Evolutionary conservation across 1,139 yeast species (phyloP), one percentile per base, ranked within the genome.

Genomic region (Candida gigantensis): DNA sequence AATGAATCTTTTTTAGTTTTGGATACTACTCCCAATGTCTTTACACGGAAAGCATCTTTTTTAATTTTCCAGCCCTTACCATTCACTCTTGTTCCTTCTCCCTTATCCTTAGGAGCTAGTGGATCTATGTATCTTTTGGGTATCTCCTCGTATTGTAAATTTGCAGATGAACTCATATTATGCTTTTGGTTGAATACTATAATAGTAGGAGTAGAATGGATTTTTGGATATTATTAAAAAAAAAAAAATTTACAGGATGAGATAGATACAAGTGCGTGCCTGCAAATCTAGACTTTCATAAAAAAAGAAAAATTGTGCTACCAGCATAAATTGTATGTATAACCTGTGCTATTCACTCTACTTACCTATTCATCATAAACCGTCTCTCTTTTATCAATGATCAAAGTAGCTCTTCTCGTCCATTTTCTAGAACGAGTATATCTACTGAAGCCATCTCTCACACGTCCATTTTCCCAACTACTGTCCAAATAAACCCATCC

Each of bases 51-150:
- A 3, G 81, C 79, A 40, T 60, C 69, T 47, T 75, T 79, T 34
- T 64, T 66, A n/a, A 64, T 66, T 48, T 78, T 79, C 82, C 82
- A 79, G 27, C 65, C 62, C 52, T 79, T 77, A 18, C 81, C 81
- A 51, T 74, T 75, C 4, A 74, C 75, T 38, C 76, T 57, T 9
- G 62, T 36, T 6, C 80, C 81, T 47, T 69, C 67, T 2, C 60
- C 62, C 20, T 58, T 59, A 14, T 63, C 69, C 34, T 57, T 58
- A 10, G 52, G 47, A 3, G 42, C 47, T 10, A 36, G 34, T 3
- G 65, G 65, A 40, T 61, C 55, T 28, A 60, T 50, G 43, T 51
- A 59, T 37, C 46, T 58, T 49, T 58, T 55, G 27, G 65, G 64
- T 30, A 61, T 60, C 18, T 58, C 60, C 21, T 57, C 43, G 30